Base-by-base conservation (phyloP, 768 basidiomycete species). In the Lactarius trivialis region DNA sequence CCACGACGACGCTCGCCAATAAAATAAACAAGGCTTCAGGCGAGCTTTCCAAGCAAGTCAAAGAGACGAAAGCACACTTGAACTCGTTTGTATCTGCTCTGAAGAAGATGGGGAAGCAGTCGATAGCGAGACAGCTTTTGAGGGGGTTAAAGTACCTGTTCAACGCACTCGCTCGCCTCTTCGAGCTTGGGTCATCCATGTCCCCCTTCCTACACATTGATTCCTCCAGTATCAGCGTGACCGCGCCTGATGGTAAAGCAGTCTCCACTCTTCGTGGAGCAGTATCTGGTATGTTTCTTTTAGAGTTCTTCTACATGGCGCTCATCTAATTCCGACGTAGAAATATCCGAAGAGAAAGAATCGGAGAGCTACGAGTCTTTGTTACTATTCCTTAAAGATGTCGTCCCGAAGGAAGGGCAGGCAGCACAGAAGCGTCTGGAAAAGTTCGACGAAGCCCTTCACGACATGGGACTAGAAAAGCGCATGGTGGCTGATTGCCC, bases 121-220 rank as follows among this genome's bases (percentile, higher is more conserved):
- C 58, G 14, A 51, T 21, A 7, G 37, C 39, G 24, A 26, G 11
- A 54, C 36, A 39, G 4, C 51, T 64, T 32, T 32, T 55, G 32
- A 54, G 54, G 9, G 60, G 63, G 58, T 55, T 64, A 37, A 60
- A 51, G 12, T 7, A 34, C 19, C 33, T 64, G 24, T 59, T 64
- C 49, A 45, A 55, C 48, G 58, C 32, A 24, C 58, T 63, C 48
- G 54, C 58, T 1, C 24, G 37, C 12, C 36, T 63, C 14, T 58
- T 60, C 7, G 48, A 54, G 15, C 30, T 59, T 2, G 48, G 54
- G 0, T 17, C 58, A 7, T 19, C 51, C 32, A 19, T 60, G 36
- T 55, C 58, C 11, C 32, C 63, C 39, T 51, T 58, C 45, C 43
- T 63, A 14, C 34, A 58, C 30, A n/a, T n/a, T n/a, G n/a, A n/a